phyloP scores from a whole-genome alignment of 2,329 filamentous ascomycete species.

The Arthroderma uncinatum region DNA sequence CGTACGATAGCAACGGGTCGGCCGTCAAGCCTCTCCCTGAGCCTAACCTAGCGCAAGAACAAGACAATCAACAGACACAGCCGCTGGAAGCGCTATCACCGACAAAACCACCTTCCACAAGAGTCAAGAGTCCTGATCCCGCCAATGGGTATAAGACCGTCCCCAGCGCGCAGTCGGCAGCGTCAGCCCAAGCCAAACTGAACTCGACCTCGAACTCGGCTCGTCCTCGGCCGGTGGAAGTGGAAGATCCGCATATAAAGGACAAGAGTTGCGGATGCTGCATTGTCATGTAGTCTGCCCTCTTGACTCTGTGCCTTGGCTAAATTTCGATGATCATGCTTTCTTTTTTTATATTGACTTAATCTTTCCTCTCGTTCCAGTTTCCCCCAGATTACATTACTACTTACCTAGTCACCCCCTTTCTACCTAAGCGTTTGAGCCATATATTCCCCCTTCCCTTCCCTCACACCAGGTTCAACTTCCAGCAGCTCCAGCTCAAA shows the following conservation, averaged over 20 bases:
- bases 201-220: conserved; percentile 25
- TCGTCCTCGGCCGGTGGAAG: conserved; percentile 38
- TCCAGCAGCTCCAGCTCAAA: neutral
- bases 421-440: neutral
- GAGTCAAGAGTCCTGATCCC: conserved; percentile 27
- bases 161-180: conserved; percentile 29
- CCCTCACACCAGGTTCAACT: neutral
- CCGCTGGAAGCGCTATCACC: conserved; percentile 19
- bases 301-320: neutral
- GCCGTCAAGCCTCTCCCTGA: conserved; percentile 11
- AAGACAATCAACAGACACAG: neutral
- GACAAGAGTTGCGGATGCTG: conserved; percentile 58
- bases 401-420: neutral
- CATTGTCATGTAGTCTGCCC: conserved; percentile 52
- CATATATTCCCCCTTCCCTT: neutral
- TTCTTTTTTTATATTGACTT: neutral
- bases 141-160: conserved; percentile 40
- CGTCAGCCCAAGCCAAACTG: conserved; percentile 26
- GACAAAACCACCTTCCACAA: conserved; percentile 25
- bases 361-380: neutral
- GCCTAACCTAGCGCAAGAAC: conserved; percentile 10
- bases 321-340: neutral
- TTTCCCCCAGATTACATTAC: neutral
- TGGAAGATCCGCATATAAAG: conserved; percentile 48
- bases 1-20: conserved; percentile 22